These are phyloP conservation scores for Fusarium neocosmosporiellum DNA, from an alignment of 2,329 filamentous ascomycete genomes.

Conservation along the genomic window DNA sequence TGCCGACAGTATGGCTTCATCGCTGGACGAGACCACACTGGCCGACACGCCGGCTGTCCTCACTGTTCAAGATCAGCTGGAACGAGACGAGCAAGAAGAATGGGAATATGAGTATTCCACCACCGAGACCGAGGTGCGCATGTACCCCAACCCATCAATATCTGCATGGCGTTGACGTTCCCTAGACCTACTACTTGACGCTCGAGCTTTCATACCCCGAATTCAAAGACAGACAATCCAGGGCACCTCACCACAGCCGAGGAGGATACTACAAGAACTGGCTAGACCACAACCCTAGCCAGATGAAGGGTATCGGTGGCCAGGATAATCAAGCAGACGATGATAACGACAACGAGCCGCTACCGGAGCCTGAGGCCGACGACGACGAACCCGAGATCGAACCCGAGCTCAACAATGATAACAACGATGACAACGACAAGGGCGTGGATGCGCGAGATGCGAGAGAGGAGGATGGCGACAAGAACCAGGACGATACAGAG, in stretches of 20 bases:
- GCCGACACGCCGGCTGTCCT: slow-evolving; percentile 44
- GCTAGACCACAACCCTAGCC: slow-evolving; percentile 47
- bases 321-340: slow-evolving; percentile 37
- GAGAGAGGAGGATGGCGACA: slow-evolving; percentile 31
- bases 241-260: slow-evolving; percentile 51
- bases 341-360: slow-evolving; percentile 46
- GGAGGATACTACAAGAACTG: slow-evolving; percentile 61
- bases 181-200: slow-evolving; percentile 72
- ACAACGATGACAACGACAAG: slow-evolving; percentile 35
- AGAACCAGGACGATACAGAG: slow-evolving; percentile 22
- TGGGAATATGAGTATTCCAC: slow-evolving; percentile 76
- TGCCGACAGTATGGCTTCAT: slow-evolving; percentile 21
- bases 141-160: not conserved
- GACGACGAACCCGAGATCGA: slow-evolving; percentile 43
- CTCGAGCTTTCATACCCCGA: slow-evolving; percentile 72
- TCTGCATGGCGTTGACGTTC: slow-evolving; percentile 14
- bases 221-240: slow-evolving; percentile 60
- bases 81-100: slow-evolving; percentile 63
- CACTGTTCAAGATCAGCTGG: slow-evolving; percentile 44
- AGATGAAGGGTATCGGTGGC: slow-evolving; percentile 22
- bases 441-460: slow-evolving; percentile 18
- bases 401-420: slow-evolving; percentile 36
- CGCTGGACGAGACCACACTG: slow-evolving; percentile 26
- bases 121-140: slow-evolving; percentile 68
- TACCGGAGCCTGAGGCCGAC: slow-evolving; percentile 51